Percentiles rank a stretch among this genome's conserved stretches.
phyloP scores from a whole-genome alignment of 208 protist genomes.

The Borovskyia barvae region DNA sequence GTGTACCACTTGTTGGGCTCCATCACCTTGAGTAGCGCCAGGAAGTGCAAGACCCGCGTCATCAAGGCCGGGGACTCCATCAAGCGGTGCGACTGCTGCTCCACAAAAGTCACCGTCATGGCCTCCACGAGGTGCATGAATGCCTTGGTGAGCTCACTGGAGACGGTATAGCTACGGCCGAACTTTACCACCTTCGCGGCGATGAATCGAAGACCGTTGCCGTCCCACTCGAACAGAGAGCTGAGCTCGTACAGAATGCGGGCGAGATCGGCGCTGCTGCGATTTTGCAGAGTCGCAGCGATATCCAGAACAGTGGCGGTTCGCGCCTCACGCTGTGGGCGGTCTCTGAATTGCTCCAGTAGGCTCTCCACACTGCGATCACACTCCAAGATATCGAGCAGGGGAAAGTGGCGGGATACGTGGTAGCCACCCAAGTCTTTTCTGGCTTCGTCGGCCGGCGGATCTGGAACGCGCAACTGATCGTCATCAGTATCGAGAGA shows the following conservation, averaged over 20 bases:
- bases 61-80: slow-evolving; percentile 45
- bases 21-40: slow-evolving; percentile 79
- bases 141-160: slow-evolving; percentile 52
- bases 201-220: slow-evolving; percentile 76
- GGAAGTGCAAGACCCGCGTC: slow-evolving; percentile 77
- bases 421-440: slow-evolving; percentile 54
- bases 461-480: slow-evolving; percentile 2
- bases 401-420: slow-evolving; percentile 46
- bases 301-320: slow-evolving; percentile 77
- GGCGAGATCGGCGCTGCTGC: slow-evolving; percentile 65
- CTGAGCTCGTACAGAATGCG: slow-evolving; percentile 68
- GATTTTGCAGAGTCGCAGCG: slow-evolving; percentile 49
- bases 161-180: slow-evolving; percentile 64
- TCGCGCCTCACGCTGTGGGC: slow-evolving; percentile 57
- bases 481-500: no score
- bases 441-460: slow-evolving; percentile 1
- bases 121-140: slow-evolving; percentile 68
- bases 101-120: slow-evolving; percentile 52
- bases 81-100: slow-evolving; percentile 71
- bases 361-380: slow-evolving; percentile 67
- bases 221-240: slow-evolving; percentile 62
- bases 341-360: slow-evolving; percentile 60
- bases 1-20: slow-evolving; percentile 88
- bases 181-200: slow-evolving; percentile 52
- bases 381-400: slow-evolving; percentile 77